Conservation (phyloP, 2,329 filamentous ascomycete species). For the Pestalotiopsis sp. region DNA sequence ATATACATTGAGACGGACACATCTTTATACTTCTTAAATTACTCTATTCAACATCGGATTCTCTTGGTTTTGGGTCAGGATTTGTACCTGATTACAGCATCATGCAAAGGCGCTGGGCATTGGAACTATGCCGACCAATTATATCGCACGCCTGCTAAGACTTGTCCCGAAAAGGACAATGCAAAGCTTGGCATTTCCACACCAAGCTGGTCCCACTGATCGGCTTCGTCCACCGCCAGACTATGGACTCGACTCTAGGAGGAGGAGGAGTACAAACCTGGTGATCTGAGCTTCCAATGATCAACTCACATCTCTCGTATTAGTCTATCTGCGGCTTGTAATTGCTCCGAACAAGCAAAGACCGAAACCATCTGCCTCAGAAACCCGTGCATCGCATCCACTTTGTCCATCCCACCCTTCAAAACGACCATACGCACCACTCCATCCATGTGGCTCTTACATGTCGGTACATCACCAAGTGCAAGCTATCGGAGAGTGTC, state of each 20-base stretch:
- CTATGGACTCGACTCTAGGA: not conserved
- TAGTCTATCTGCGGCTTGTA: not conserved
- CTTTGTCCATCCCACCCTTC: not conserved
- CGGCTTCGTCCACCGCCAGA: not conserved
- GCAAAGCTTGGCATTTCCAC: conserved; percentile 1
- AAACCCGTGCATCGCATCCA: not conserved
- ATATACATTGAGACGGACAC: not conserved
- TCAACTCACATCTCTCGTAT: not conserved
- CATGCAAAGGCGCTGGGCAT: not conserved
- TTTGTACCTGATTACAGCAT: not conserved
- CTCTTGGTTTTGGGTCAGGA: not conserved
- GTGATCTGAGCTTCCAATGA: not conserved
- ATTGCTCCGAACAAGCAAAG: not conserved
- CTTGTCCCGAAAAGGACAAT: not conserved
- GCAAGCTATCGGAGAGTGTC: not conserved
- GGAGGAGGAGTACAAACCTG: not conserved
- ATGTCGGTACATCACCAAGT: not conserved
- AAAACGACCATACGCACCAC: not conserved
- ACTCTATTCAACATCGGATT: too few relatives aligned
- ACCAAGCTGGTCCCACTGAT: not conserved
- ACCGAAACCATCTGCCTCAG: not conserved
- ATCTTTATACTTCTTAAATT: not conserved
- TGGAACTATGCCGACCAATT: not conserved
- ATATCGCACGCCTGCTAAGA: too few relatives aligned
- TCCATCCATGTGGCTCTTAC: conserved; percentile 1